Conservation (phyloP, 768 basidiomycete species). For the Lactifluus hygrophoroides region DNA sequence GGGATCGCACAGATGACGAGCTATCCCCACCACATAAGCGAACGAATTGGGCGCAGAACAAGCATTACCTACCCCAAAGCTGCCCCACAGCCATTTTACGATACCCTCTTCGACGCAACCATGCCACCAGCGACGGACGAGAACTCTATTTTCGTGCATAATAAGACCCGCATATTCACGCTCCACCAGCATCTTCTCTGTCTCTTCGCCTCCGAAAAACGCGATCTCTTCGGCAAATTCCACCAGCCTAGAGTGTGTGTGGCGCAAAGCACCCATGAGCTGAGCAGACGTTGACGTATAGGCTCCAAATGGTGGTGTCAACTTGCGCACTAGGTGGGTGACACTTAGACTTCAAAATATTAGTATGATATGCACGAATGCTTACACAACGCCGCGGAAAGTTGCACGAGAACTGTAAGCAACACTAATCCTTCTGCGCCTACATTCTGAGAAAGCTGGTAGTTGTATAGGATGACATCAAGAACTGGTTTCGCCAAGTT, state of each 20-base stretch:
- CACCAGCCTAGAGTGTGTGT: slow-evolving; percentile 83
- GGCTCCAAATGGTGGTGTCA: slow-evolving; percentile 88
- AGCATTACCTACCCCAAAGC: slow-evolving; percentile 62
- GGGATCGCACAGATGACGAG: slow-evolving; percentile 86
- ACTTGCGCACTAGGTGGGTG: slow-evolving; percentile 54
- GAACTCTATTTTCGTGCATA: slow-evolving; percentile 75
- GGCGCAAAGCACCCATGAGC: slow-evolving; percentile 80
- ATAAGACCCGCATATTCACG: slow-evolving; percentile 78
- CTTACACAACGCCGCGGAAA: slow-evolving; percentile 74
- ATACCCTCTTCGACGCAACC: slow-evolving; percentile 90
- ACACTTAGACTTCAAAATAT: not conserved
- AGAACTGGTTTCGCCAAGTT: slow-evolving; percentile 91
- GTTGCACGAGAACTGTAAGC: slow-evolving; percentile 77
- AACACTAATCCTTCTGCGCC: slow-evolving; percentile 87
- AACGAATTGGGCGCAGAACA: not conserved
- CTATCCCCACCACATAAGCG: slow-evolving; percentile 5
- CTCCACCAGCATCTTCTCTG: slow-evolving; percentile 88
- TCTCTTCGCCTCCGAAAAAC: slow-evolving; percentile 79
- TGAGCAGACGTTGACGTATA: slow-evolving; percentile 86
- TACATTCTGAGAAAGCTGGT: slow-evolving; percentile 87
- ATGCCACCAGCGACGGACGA: slow-evolving; percentile 81
- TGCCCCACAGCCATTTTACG: slow-evolving; percentile 96
- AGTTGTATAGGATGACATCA: slow-evolving; percentile 92
- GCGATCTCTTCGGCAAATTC: slow-evolving; percentile 88
- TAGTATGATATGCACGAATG: slow-evolving; percentile 16